A percentile compares a stretch with the other conserved stretches of the same genome.
These are phyloP conservation scores for Mycena metata DNA, from an alignment of 768 basidiomycete species.

Conservation along the genomic window DNA sequence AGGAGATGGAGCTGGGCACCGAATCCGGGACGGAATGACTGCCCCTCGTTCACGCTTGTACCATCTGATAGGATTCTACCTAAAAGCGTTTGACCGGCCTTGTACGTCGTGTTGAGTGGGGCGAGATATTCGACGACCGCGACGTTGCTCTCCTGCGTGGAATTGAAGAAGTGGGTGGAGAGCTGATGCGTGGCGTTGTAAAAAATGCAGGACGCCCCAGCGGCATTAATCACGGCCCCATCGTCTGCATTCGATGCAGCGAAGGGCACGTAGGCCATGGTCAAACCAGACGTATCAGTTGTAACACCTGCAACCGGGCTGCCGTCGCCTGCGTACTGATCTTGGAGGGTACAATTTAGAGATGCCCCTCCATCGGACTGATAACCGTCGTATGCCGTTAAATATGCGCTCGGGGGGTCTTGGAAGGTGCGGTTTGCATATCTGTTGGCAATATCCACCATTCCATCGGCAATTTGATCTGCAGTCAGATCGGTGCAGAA, in stretches of 20 bases:
- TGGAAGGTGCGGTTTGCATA: neutral
- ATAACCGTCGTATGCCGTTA: neutral
- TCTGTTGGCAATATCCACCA: neutral
- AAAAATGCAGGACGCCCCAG: conserved; percentile 19
- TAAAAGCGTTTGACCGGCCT: neutral
- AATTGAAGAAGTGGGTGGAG: conserved; percentile 15
- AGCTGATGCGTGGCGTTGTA: conserved; percentile 24
- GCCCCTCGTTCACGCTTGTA: neutral
- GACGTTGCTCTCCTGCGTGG: conserved; percentile 11
- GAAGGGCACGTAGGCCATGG: conserved; percentile 20
- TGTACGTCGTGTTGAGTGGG: conserved; percentile 26
- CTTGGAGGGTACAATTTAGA: neutral
- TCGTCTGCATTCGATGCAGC: conserved; percentile 4
- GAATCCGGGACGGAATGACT: conserved; percentile 13
- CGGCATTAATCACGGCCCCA: conserved; percentile 14
- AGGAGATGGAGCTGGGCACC: conserved; percentile 22
- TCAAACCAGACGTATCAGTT: neutral
- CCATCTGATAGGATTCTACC: neutral
- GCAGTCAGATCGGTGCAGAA: conserved; percentile 17
- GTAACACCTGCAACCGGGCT: too few species aligned
- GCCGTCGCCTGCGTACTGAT: neutral
- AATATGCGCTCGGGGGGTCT: neutral
- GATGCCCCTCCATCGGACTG: neutral
- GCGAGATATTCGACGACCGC: conserved; percentile 15
- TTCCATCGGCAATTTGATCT: conserved; percentile 19